phyloP scores from a whole-genome alignment of 306 rosid genomes.

The Corylus avellana region DNA sequence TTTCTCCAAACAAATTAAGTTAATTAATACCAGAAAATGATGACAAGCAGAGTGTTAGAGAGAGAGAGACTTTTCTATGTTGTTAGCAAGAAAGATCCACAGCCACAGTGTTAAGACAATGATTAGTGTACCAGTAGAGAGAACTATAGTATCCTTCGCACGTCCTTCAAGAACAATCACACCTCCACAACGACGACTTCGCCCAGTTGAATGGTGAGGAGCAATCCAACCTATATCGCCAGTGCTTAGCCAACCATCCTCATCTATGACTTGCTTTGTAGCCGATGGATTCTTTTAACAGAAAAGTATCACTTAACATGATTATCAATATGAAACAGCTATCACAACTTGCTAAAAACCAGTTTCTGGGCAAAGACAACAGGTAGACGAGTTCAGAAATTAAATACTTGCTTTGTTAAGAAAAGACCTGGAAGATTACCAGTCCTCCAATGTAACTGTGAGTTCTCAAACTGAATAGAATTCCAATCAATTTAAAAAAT shows the following conservation, averaged over 20 bases:
- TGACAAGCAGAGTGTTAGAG: not conserved
- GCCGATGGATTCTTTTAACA: constrained; percentile 67
- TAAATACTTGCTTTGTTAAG: not conserved
- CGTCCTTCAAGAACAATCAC: constrained; percentile 86
- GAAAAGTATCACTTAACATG: constrained; percentile 8
- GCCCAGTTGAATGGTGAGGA: constrained; percentile 72
- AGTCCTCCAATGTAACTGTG: not conserved
- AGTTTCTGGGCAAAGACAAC: not conserved
- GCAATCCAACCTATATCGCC: constrained; percentile 95
- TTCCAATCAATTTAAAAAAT: not conserved
- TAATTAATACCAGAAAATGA: constrained; percentile 7
- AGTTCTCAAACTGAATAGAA: not conserved
- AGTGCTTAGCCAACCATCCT: constrained; percentile 83
- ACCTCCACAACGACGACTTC: constrained; percentile 72
- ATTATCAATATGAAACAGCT: constrained; percentile 34
- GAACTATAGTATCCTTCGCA: constrained; percentile 94
- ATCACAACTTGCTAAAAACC: constrained; percentile 22
- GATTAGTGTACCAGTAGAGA: constrained; percentile 66
- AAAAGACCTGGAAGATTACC: not conserved
- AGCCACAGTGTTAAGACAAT: not conserved
- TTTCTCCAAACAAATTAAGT: constrained; percentile 31
- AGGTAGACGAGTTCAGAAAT: not conserved
- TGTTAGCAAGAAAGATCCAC: constrained; percentile 8
- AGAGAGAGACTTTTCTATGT: not conserved
- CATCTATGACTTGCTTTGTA: constrained; percentile 65